Conservation (phyloP, 805 yeast species). For the Zygoascus bituminiphila region DNA sequence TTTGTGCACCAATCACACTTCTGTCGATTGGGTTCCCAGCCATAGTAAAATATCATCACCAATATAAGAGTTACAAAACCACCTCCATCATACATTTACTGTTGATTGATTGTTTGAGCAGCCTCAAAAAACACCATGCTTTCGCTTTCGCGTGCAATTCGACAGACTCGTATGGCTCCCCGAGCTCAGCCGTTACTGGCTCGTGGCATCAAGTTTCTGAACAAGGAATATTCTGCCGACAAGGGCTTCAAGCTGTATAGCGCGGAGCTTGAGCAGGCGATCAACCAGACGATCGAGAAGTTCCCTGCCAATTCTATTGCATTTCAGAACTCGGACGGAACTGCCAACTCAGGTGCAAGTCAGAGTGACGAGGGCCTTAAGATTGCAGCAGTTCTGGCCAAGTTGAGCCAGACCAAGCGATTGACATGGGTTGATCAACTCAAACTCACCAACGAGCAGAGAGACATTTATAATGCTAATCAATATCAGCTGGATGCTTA, state of each 20-base stretch:
- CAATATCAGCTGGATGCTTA: slow-evolving; percentile 49
- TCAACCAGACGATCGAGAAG: slow-evolving; percentile 51
- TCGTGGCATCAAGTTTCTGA: slow-evolving; percentile 12
- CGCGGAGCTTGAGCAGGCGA: slow-evolving; percentile 34
- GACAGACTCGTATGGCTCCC: too few relatives aligned
- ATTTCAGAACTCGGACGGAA: slow-evolving; percentile 58
- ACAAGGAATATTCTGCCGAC: slow-evolving; percentile 17
- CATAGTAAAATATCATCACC: too few relatives aligned
- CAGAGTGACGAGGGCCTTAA: slow-evolving; percentile 30
- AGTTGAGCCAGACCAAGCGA: slow-evolving; percentile 48
- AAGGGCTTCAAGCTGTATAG: slow-evolving; percentile 15
- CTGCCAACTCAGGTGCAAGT: neutral
- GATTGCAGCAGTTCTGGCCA: slow-evolving; percentile 62
- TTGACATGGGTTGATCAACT: slow-evolving; percentile 41
- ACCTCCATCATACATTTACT: neutral
- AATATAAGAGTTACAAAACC: neutral
- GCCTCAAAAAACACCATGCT: slow-evolving; percentile 1
- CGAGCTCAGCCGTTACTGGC: neutral
- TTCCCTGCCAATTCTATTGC: slow-evolving; percentile 58
- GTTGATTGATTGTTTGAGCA: neutral
- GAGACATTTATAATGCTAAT: slow-evolving; percentile 51
- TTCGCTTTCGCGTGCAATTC: neutral
- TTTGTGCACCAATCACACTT: neutral
- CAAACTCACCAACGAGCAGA: slow-evolving; percentile 44
- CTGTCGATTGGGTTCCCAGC: neutral